Evolutionary conservation across 345 rosid species (phyloP).

Genomic region (Populus alba): DNA sequence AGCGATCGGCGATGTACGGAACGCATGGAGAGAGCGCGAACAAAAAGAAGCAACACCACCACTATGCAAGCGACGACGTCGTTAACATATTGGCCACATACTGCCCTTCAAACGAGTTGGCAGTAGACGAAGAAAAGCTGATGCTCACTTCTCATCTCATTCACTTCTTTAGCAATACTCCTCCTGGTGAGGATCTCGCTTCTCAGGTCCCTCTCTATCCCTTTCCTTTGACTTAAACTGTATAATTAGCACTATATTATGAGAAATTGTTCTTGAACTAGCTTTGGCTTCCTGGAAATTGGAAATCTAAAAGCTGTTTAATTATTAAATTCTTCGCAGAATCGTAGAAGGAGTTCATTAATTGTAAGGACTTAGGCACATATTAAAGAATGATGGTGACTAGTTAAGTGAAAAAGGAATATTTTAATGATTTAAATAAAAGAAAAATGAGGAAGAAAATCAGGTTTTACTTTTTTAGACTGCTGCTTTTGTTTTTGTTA

Average conservation of each 20-base stretch:
- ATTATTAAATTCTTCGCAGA: too few species aligned
- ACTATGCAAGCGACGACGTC: constrained; percentile 19
- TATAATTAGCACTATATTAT: background rate
- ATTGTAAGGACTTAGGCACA: too few species aligned
- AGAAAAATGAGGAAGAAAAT: too few species aligned
- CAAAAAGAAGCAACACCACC: constrained; percentile 13
- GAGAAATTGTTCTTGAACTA: background rate
- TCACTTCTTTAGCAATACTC: constrained; percentile 56
- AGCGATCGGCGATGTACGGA: constrained; percentile 35
- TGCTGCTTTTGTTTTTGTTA: too few species aligned
- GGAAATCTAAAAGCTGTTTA: too few species aligned
- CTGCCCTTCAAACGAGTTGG: constrained; percentile 55
- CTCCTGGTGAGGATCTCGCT: constrained; percentile 46
- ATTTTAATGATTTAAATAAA: too few species aligned
- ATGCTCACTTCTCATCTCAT: constrained; percentile 55
- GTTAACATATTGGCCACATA: constrained; percentile 48
- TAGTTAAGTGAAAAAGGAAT: too few species aligned
- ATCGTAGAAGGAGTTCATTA: too few species aligned
- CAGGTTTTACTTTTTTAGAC: too few species aligned
- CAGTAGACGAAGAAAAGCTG: constrained; percentile 50
- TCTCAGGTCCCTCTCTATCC: constrained; percentile 50
- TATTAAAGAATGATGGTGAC: too few species aligned
- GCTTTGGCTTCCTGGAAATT: too few species aligned
- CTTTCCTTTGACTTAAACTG: background rate
- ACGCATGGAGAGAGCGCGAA: constrained; percentile 22